Evolutionary conservation across 768 basidiomycete species (phyloP).

Genomic region (Phylloporus sp.): DNA sequence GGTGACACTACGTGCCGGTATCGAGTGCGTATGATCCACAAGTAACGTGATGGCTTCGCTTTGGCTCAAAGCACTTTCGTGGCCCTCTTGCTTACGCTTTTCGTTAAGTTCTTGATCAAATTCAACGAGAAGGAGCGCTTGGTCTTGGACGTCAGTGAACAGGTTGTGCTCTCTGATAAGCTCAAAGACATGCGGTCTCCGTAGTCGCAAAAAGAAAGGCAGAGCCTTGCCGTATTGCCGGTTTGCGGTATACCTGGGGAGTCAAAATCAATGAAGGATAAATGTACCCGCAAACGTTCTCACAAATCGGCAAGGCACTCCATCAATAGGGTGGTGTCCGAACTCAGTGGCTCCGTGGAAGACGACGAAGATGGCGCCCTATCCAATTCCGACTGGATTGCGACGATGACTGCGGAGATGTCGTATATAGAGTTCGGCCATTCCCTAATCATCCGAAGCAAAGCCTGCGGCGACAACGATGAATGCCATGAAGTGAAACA

Average conservation of each 20-base stretch:
- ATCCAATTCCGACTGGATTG: conserved; percentile 79
- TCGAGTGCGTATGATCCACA: conserved; percentile 93
- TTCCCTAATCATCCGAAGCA: conserved; percentile 71
- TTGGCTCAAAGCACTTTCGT: conserved; percentile 37
- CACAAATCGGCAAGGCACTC: conserved; percentile 91
- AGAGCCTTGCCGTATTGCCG: conserved; percentile 93
- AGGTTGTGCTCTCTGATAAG: conserved; percentile 91
- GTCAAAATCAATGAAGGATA: neutral
- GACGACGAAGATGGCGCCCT: conserved; percentile 48
- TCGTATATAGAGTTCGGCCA: conserved; percentile 95
- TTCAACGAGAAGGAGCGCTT: conserved; percentile 86
- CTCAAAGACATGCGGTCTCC: conserved; percentile 87
- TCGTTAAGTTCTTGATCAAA: conserved; percentile 87
- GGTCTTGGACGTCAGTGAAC: conserved; percentile 92
- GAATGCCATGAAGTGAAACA: neutral
- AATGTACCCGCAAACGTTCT: conserved; percentile 15
- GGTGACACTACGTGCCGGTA: conserved; percentile 59
- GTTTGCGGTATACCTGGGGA: conserved; percentile 71
- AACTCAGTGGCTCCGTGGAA: conserved; percentile 36
- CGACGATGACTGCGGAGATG: conserved; percentile 79
- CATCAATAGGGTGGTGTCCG: conserved; percentile 68
- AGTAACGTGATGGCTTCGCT: conserved; percentile 83
- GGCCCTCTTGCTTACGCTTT: conserved; percentile 42
- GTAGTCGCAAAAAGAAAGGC: conserved; percentile 81
- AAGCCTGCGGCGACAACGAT: conserved; percentile 41